Percentiles rank a stretch among this genome's conserved stretches.
phyloP scores from a whole-genome alignment of 805 yeast species.

The Cyberlindnera maclurae region DNA sequence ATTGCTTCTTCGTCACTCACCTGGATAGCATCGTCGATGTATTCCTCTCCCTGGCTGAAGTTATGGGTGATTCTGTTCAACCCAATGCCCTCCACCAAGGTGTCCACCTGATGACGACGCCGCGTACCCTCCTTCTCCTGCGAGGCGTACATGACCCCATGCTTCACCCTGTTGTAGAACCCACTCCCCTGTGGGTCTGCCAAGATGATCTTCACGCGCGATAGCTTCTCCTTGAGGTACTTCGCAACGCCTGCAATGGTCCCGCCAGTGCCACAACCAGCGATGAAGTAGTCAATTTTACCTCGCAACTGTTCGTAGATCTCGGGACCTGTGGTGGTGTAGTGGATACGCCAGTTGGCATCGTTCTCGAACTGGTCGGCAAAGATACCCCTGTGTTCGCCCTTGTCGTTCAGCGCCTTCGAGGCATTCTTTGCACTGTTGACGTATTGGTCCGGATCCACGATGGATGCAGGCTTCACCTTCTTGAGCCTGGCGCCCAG shows the following conservation, averaged over 20 bases:
- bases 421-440: slow-evolving; percentile 76
- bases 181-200: slow-evolving; percentile 99
- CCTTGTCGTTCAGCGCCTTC: slow-evolving; percentile 24
- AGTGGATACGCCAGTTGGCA: slow-evolving; percentile 83
- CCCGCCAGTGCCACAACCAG: slow-evolving; percentile 97
- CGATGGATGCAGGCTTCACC: slow-evolving; percentile 92
- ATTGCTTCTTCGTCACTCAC: slow-evolving; percentile 78
- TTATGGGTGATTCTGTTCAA: slow-evolving; percentile 80
- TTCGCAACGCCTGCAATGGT: slow-evolving; percentile 89
- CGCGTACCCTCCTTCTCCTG: slow-evolving; percentile 91
- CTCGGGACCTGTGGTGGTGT: slow-evolving; percentile 84
- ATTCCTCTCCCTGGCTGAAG: slow-evolving; percentile 61
- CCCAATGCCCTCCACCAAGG: slow-evolving; percentile 91
- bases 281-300: slow-evolving; percentile 64
- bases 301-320: slow-evolving; percentile 69
- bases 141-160: slow-evolving; percentile 88
- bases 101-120: slow-evolving; percentile 94
- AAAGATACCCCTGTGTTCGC: slow-evolving; percentile 58
- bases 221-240: slow-evolving; percentile 49
- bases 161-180: slow-evolving; percentile 72
- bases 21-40: slow-evolving; percentile 70
- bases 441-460: slow-evolving; percentile 88
- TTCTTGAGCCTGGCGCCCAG: slow-evolving; percentile 80
- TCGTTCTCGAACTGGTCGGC: slow-evolving; percentile 96
- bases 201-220: slow-evolving; percentile 42